These are phyloP conservation scores for Pochonia chlamydosporia DNA, from an alignment of 2,329 filamentous ascomycete species.

Conservation along the genomic window DNA sequence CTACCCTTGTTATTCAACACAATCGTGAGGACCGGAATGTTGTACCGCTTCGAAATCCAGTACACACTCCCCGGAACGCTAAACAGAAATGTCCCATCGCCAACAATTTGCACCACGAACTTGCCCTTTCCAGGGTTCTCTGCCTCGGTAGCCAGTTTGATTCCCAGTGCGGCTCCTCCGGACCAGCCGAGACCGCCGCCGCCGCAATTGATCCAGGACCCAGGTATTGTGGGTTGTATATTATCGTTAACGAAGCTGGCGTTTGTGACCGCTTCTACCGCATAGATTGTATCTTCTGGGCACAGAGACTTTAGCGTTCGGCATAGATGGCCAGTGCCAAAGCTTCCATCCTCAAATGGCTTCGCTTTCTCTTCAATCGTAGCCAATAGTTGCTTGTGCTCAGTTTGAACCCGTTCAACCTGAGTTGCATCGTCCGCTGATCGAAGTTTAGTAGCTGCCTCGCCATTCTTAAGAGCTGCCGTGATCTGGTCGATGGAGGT, in stretches of 20 bases:
- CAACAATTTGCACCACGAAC: constrained; percentile 51
- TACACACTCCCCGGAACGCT: constrained; percentile 48
- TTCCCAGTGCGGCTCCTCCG: constrained; percentile 67
- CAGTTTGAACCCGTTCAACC: constrained; percentile 44
- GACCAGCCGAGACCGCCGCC: constrained; percentile 78
- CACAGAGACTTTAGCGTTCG: constrained; percentile 25
- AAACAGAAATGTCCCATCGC: constrained; percentile 53
- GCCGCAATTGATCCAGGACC: constrained; percentile 76
- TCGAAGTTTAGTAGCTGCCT: constrained; percentile 33
- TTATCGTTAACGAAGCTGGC: constrained; percentile 64
- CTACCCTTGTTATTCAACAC: constrained; percentile 51
- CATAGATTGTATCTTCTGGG: constrained; percentile 58
- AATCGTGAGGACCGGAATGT: constrained; percentile 48
- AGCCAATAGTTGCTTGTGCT: constrained; percentile 53
- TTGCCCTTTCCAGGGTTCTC: constrained; percentile 39
- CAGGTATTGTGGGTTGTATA: constrained; percentile 60
- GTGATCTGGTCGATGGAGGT: constrained; percentile 65
- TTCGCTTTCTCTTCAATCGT: constrained; percentile 50
- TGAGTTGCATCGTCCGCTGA: constrained; percentile 11
- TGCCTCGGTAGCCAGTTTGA: constrained; percentile 60
- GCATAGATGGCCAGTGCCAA: constrained; percentile 34
- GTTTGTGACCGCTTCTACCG: constrained; percentile 73
- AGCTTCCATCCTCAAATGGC: constrained; percentile 52
- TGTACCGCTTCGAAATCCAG: constrained; percentile 50
- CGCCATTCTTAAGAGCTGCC: constrained; percentile 47